Conservation (phyloP, 2,329 filamentous ascomycete genomes). For the Colletotrichum australisinense region DNA sequence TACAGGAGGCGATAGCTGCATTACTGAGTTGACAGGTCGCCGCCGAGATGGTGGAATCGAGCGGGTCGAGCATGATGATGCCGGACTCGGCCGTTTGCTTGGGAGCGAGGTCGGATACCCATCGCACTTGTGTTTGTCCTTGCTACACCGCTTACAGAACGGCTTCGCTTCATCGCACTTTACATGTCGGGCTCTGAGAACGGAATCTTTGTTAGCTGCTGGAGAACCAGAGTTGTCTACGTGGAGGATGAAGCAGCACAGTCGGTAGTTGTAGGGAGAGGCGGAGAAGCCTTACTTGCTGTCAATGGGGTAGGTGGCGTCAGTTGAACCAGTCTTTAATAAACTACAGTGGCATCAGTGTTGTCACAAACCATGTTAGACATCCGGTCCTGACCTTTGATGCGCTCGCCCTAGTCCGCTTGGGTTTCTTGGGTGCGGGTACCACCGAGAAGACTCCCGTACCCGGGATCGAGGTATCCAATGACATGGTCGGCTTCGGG, state of each 20-base stretch:
- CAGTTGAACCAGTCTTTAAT: constrained; percentile 8
- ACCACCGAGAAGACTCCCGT: constrained; percentile 27
- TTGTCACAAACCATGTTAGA: constrained; percentile 34
- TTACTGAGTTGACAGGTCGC: background rate
- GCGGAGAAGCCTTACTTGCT: constrained; percentile 31
- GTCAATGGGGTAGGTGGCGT: background rate
- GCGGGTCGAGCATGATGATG: background rate
- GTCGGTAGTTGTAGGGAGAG: background rate
- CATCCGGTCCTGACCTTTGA: constrained; percentile 36
- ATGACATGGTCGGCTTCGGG: constrained; percentile 7
- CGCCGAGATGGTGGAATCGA: background rate
- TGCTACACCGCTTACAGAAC: constrained; percentile 31
- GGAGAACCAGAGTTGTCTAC: background rate
- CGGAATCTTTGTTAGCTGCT: background rate
- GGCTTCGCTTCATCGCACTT: constrained; percentile 38
- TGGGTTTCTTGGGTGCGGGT: constrained; percentile 16
- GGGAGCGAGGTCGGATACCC: constrained; percentile 25
- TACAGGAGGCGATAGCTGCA: constrained; percentile 15
- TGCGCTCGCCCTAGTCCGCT: constrained; percentile 24
- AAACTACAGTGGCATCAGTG: constrained; percentile 26
- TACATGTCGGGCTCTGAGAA: constrained; percentile 30
- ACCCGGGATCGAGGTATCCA: constrained; percentile 23
- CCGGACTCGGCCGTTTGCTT: background rate
- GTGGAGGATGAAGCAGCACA: background rate
- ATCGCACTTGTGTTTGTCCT: constrained; percentile 31